Base-by-base conservation (phyloP, 108 stramenopile species). In the Cyclostephanos invisitatus region DNA sequence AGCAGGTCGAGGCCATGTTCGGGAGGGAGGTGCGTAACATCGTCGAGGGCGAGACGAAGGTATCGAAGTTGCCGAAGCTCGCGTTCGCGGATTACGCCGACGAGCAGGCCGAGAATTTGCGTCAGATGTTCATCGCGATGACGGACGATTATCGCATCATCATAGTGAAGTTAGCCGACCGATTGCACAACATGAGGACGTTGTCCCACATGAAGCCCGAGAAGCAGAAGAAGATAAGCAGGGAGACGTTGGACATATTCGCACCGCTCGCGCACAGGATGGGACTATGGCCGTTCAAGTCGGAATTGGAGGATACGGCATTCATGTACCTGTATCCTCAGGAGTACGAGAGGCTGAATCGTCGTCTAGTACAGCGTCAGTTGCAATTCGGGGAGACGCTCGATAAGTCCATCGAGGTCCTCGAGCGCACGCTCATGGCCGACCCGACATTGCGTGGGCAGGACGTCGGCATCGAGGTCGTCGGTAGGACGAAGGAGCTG, bases 61-160 rank as follows among this genome's bases (percentile, higher is more conserved):
- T 93, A 7, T 87, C 85, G 55, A 97, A 97, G 77, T 81, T 97
- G 54, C 97, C 97, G 10, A 96, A 96, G 68, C 58, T 96, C 38
- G 91, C 86, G 12, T 88, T 92, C 62, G 65, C 70, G 11, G 91
- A 91, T 8, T 87, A 86, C 68, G 90, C 90, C 59, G 92, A 93
- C 71, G 91, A 90, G 64, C 96, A 97, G 69, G 96, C 96, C 8
- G 96, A 98, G 73, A 97, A 97, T 67, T 77, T 97, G 64, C 75
- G 97, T 35, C 93, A 96, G 74, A 96, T 98, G 96, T 93, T 98
- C 72, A 86, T 98, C 27, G 97, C 97, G 68, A 97, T 98, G 96
- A 94, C 95, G 38, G 91, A 94, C 67, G 97, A 98, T 83, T 97
- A 96, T 82, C 77, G 96, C 21, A 94, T 97, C 59, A 92, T 98